phyloP scores from a whole-genome alignment of 2,329 filamentous ascomycete species.

The Verticillium alfalfae region DNA sequence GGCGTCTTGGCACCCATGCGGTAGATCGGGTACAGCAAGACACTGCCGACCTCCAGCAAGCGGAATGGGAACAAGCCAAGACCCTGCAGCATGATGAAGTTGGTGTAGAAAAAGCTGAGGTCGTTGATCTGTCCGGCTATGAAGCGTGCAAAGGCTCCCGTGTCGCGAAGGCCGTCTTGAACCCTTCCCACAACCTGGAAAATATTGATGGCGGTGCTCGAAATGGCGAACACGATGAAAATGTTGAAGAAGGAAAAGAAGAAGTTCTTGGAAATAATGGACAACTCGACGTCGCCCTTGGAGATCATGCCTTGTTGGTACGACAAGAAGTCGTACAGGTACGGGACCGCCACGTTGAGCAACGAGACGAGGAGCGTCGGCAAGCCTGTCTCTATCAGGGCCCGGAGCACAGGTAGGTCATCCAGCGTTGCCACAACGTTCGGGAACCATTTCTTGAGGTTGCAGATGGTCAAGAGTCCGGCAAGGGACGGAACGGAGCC shows the following conservation, averaged over 20 bases:
- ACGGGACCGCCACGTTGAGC: slow-evolving; percentile 84
- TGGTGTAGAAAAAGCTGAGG: slow-evolving; percentile 81
- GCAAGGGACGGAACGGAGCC: slow-evolving; percentile 75
- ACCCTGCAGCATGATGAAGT: slow-evolving; percentile 89
- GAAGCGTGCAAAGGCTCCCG: slow-evolving; percentile 67
- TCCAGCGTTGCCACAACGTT: slow-evolving; percentile 62
- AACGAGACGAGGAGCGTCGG: slow-evolving; percentile 82
- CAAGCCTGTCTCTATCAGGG: slow-evolving; percentile 79
- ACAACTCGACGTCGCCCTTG: slow-evolving; percentile 88
- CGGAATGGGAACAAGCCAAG: slow-evolving; percentile 92
- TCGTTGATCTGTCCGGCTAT: slow-evolving; percentile 71
- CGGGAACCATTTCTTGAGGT: slow-evolving; percentile 69
- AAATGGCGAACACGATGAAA: slow-evolving; percentile 88
- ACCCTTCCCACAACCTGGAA: slow-evolving; percentile 69
- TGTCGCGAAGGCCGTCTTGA: slow-evolving; percentile 70
- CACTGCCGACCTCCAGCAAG: slow-evolving; percentile 81
- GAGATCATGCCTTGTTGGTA: slow-evolving; percentile 93
- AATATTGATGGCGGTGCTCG: slow-evolving; percentile 78
- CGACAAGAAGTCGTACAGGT: slow-evolving; percentile 89
- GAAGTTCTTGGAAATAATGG: slow-evolving; percentile 96
- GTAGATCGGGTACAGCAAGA: slow-evolving; percentile 77
- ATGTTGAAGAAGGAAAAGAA: slow-evolving; percentile 99
- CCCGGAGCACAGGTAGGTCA: slow-evolving; percentile 62
- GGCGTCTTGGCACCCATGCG: slow-evolving; percentile 78
- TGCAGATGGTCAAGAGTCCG: slow-evolving; percentile 72